phyloP scores from a whole-genome alignment of 73 alveolate genomes.

The Symbiodinium pilosum region DNA sequence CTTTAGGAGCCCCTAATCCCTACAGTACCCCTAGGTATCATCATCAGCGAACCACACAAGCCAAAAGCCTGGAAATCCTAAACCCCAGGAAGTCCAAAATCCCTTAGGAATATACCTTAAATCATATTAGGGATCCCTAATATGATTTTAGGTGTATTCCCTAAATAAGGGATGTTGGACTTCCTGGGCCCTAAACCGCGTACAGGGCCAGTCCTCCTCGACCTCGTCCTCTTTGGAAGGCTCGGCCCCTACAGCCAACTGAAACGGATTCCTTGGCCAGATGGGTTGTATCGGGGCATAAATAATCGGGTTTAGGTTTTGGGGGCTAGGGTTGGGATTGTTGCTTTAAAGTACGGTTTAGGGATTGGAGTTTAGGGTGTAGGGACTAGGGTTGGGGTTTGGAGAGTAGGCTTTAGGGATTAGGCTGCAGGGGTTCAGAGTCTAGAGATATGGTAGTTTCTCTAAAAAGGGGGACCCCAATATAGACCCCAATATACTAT shows the following conservation, averaged over 20 bases:
- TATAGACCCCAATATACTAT: no score
- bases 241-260: conserved; percentile 56
- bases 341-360: no score
- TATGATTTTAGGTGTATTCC: neutral
- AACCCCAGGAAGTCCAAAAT: neutral
- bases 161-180: neutral
- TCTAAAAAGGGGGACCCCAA: no score
- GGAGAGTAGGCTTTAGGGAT: neutral
- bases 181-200: neutral
- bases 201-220: neutral
- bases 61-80: neutral
- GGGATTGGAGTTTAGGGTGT: no score
- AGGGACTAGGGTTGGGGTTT: neutral
- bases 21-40: no score
- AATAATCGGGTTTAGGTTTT: no score
- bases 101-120: neutral
- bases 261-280: conserved; percentile 57
- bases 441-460: no score
- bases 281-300: no score
- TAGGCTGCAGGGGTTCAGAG: no score
- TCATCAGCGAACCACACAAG: no score
- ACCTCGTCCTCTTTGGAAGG: conserved; percentile 37
- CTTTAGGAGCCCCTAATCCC: no score
- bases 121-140: neutral
- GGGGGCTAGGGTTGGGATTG: no score